Conservation (phyloP, 148 eudicot species). For the Cornus controversa region DNA sequence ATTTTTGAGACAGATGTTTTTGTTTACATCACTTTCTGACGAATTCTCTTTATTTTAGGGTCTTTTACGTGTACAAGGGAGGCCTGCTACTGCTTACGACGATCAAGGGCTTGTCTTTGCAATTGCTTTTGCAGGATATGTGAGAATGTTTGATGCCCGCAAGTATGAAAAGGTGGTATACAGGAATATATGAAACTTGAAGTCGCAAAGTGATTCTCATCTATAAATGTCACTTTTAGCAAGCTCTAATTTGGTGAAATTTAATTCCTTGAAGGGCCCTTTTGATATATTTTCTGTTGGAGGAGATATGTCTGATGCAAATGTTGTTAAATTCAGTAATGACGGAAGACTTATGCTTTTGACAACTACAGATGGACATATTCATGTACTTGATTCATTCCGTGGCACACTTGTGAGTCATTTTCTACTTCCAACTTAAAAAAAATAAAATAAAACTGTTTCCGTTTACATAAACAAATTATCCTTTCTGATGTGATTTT, state of each 20-base stretch:
- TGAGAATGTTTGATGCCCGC: conserved; percentile 90
- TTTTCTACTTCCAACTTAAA: conserved; percentile 11
- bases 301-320: conserved; percentile 88
- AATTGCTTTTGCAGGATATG: conserved; percentile 86
- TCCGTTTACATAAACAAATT: background rate
- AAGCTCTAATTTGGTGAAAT: conserved; percentile 13
- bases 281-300: conserved; percentile 83
- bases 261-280: conserved; percentile 66
- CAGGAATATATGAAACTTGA: background rate
- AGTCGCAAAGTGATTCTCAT: background rate
- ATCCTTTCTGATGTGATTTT: conserved; percentile 12
- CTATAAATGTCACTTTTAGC: conserved; percentile 2
- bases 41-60: conserved; percentile 44
- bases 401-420: conserved; percentile 79
- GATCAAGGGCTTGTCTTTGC: conserved; percentile 97
- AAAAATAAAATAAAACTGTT: background rate
- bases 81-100: conserved; percentile 96
- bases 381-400: conserved; percentile 93
- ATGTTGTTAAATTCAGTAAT: conserved; percentile 82
- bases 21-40: background rate
- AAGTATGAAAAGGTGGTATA: conserved; percentile 75
- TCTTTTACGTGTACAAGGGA: conserved; percentile 88
- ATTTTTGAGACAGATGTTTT: background rate
- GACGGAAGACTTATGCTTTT: conserved; percentile 93
- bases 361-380: conserved; percentile 76